Conservation (phyloP, 2,329 filamentous ascomycete genomes). For the Beauveria varroae region DNA sequence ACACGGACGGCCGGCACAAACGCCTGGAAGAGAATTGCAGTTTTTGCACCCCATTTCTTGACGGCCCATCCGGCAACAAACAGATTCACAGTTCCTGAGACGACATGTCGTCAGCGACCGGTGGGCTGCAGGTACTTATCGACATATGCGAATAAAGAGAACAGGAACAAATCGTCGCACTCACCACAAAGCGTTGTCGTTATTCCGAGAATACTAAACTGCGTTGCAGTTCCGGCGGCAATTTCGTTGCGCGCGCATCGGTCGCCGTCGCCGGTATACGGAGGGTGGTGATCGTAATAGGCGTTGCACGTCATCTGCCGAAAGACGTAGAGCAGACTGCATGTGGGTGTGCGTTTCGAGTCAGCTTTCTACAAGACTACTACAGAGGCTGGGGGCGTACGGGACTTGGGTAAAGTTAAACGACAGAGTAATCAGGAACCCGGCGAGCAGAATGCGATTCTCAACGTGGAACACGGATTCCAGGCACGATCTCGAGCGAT, state of each 20-base stretch:
- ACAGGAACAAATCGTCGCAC: background rate
- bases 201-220: conserved; percentile 58
- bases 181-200: conserved; percentile 59
- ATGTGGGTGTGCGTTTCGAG: background rate
- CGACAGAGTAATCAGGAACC: conserved; percentile 49
- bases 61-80: conserved; percentile 61
- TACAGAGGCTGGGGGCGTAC: conserved; percentile 23
- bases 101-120: background rate
- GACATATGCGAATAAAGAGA: background rate
- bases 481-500: conserved; percentile 14
- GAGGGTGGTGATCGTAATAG: conserved; percentile 54
- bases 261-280: conserved; percentile 39
- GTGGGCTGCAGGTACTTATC: background rate
- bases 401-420: conserved; percentile 44
- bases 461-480: conserved; percentile 22
- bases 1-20: conserved; percentile 58
- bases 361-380: too few species aligned
- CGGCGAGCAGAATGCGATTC: conserved; percentile 47
- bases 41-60: conserved; percentile 57
- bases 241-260: conserved; percentile 55
- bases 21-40: conserved; percentile 54
- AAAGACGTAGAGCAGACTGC: conserved; percentile 54
- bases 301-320: conserved; percentile 65
- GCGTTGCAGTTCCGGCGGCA: conserved; percentile 54
- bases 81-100: conserved; percentile 47